Conservation (phyloP, 2,329 filamentous ascomycete species). For the Penicillium sp. region DNA sequence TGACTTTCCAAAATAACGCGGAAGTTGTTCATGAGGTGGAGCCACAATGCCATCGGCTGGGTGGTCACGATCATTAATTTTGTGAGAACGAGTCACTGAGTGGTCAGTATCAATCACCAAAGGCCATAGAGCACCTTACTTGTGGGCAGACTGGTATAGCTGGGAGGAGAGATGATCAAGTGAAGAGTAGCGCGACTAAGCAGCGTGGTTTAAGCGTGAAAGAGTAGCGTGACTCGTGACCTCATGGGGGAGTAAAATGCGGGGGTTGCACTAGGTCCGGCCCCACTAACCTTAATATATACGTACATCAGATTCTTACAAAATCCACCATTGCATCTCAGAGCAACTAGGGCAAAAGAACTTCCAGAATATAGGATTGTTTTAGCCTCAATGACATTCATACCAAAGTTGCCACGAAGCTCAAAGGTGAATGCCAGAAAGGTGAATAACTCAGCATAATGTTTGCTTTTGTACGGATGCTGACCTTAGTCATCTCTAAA, state of each 20-base stretch:
- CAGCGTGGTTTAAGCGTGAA: not conserved
- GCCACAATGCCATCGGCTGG: slow-evolving; percentile 71
- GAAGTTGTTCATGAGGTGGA: slow-evolving; percentile 69
- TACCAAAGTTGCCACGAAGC: no score
- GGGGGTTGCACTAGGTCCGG: slow-evolving; percentile 12
- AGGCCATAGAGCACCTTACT: not conserved
- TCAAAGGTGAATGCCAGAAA: no score
- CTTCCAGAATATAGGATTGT: no score
- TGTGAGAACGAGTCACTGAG: slow-evolving; percentile 95
- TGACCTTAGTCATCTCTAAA: no score
- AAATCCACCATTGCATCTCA: not conserved
- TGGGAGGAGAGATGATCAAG: not conserved
- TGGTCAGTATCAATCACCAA: not conserved
- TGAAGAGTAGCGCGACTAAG: not conserved
- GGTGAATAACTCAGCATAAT: no score
- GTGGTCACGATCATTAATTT: slow-evolving; percentile 91
- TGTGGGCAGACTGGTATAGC: not conserved
- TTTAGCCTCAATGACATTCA: no score
- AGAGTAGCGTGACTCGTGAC: slow-evolving; percentile 21
- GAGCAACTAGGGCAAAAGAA: no score
- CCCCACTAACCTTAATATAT: slow-evolving; percentile 11
- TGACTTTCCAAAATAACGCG: slow-evolving; percentile 89
- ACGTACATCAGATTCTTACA: no score
- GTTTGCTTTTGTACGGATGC: no score
- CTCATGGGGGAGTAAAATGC: slow-evolving; percentile 20